Evolutionary conservation across 306 rosid species (phyloP), one percentile per base, ranked within the genome.

Genomic region (Gynostemma pentaphyllum): DNA sequence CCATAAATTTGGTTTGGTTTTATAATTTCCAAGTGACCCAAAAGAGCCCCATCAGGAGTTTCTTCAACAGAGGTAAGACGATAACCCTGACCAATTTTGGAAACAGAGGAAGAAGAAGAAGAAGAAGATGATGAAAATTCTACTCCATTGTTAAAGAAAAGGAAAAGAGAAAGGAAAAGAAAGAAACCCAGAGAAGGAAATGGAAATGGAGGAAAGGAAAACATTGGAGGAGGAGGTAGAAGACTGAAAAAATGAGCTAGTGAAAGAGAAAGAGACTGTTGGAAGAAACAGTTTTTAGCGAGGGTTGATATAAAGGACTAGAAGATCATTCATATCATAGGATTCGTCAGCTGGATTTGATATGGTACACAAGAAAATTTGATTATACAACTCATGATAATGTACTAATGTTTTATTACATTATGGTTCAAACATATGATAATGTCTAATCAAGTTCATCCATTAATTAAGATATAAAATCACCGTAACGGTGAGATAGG

Each of bases 31-130:
- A 92, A 96, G 56, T 69, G 79, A 4, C 90, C 96, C 19, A 92
- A 14, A 27, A 92, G 75, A 7, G 78, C 95, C 15, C 96, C 95
- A 42, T 84, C 88, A 8, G 82, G 45, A 66, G 84, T 71, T 62
- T 86, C 90, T 70, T 81, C 69, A 30, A 86, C 45, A 73, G 96
- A 87, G 83, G 88, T 37, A 29, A 92, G 68, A 45, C 94, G 85
- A 80, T 92, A 92, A 64, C 98, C 96, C 14, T 79, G 66, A 36
- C 98, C 98, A 13, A 84, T 82, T 69, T 86, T 84, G 29, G 83
- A 6, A 26, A 76, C 65, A 10, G 54, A 75, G 45, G 74, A 5
- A 45, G 74, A 63, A 8, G 85, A 70, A 47, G 87, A 72, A 48
- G 72, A 4, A 34, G 68, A 37, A 5, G 81, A 68, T 42, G 86